These are phyloP conservation scores for Yarrowia deformans DNA, from an alignment of 805 yeast species.

Conservation along the genomic window DNA sequence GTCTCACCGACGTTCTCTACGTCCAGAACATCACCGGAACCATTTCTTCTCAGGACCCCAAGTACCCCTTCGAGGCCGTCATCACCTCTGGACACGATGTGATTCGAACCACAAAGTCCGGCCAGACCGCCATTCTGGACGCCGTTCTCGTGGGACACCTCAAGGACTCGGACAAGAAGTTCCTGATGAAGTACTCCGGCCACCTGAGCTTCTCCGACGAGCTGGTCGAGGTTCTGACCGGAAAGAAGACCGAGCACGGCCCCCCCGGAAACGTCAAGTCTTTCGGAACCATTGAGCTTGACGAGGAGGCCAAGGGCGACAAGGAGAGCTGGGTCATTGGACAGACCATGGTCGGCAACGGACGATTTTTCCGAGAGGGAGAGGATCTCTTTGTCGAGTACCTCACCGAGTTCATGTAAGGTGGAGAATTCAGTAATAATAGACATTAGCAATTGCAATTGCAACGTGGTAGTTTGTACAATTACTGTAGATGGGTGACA, in stretches of 20 bases:
- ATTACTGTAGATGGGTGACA: too few species aligned
- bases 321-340: constrained; percentile 57
- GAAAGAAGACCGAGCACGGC: constrained; percentile 51
- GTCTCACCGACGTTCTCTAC: constrained; percentile 29
- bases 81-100: constrained; percentile 59
- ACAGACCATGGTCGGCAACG: constrained; percentile 63
- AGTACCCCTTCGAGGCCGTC: constrained; percentile 53
- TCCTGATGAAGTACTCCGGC: constrained; percentile 55
- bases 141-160: constrained; percentile 51
- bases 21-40: constrained; percentile 40
- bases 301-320: constrained; percentile 55
- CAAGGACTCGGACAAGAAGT: constrained; percentile 34
- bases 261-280: constrained; percentile 60
- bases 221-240: constrained; percentile 52
- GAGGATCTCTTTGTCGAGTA: constrained; percentile 64
- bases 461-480: too few species aligned
- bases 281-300: constrained; percentile 57
- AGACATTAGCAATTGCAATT: background rate
- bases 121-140: constrained; percentile 56
- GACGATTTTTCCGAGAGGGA: constrained; percentile 62
- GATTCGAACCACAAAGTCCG: constrained; percentile 55
- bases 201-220: constrained; percentile 54
- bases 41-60: constrained; percentile 51
- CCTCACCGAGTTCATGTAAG: constrained; percentile 40
- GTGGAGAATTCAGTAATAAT: background rate